Percentiles rank a stretch among this genome's conserved stretches.
phyloP scores from a whole-genome alignment of 257 asterid species.

The Gentiana macrophylla region DNA sequence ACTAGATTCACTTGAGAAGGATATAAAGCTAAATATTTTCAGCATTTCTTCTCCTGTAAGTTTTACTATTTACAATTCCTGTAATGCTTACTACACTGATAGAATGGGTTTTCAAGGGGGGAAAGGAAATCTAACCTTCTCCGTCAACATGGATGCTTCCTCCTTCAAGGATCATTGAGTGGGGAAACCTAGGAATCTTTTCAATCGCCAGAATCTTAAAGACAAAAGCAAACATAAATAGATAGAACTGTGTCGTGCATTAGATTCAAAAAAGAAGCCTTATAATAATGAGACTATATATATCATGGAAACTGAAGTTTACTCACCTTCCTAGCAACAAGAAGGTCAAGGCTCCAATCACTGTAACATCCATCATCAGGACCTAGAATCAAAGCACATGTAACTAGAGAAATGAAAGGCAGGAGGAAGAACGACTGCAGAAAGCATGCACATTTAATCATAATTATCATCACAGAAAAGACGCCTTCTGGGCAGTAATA shows the following conservation, averaged over 20 bases:
- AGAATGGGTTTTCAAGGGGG: background rate
- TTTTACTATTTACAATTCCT: too few species aligned
- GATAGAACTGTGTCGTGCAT: background rate
- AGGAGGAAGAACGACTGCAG: too few species aligned
- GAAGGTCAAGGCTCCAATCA: conserved; percentile 79
- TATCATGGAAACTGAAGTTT: conserved; percentile 11
- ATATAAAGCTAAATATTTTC: background rate
- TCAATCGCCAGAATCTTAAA: conserved; percentile 64
- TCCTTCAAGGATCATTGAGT: conserved; percentile 84
- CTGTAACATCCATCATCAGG: conserved; percentile 62
- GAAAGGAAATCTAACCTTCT: conserved; percentile 43
- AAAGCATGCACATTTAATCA: too few species aligned
- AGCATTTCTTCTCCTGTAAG: too few species aligned
- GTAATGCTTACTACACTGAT: background rate
- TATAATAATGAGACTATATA: background rate
- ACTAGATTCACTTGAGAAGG: background rate
- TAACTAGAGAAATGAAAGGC: background rate
- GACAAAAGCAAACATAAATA: conserved; percentile 6
- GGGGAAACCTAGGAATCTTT: conserved; percentile 70
- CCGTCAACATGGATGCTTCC: conserved; percentile 99
- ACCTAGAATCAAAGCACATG: conserved; percentile 31
- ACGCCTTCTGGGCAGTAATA: too few species aligned
- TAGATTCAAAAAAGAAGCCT: conserved; percentile 3
- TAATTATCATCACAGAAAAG: too few species aligned
- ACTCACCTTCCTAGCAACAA: conserved; percentile 73